Evolutionary conservation across 2,329 filamentous ascomycete genomes (phyloP).

Genomic region (Phialophora chinensis): DNA sequence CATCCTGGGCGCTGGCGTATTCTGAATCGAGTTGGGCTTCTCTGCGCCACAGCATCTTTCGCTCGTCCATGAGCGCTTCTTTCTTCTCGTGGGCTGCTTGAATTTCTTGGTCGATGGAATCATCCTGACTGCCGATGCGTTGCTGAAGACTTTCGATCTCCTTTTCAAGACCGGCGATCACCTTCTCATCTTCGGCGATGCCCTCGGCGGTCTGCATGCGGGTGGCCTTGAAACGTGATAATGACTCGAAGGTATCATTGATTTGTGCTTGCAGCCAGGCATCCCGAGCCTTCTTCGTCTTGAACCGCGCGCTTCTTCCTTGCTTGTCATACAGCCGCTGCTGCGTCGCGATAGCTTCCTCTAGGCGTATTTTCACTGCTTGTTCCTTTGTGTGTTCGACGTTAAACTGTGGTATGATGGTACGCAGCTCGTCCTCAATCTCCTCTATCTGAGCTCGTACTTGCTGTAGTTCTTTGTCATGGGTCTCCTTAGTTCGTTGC

Average conservation of each 20-base stretch:
- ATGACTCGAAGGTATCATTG: constrained; percentile 74
- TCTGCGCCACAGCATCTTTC: constrained; percentile 85
- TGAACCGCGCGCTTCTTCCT: constrained; percentile 83
- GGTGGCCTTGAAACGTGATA: constrained; percentile 82
- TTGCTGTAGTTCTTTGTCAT: constrained; percentile 72
- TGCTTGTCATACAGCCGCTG: constrained; percentile 90
- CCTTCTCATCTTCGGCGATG: constrained; percentile 70
- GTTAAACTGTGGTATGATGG: constrained; percentile 78
- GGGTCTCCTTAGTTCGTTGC: constrained; percentile 72
- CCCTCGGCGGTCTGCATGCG: constrained; percentile 84
- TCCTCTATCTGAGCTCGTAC: constrained; percentile 75
- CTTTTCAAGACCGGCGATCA: constrained; percentile 73
- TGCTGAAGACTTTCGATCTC: constrained; percentile 74
- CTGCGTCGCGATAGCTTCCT: constrained; percentile 74
- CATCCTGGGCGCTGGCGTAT: constrained; percentile 74
- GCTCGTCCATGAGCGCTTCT: constrained; percentile 81
- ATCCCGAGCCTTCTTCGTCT: constrained; percentile 86
- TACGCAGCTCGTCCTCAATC: constrained; percentile 74
- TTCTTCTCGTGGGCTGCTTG: constrained; percentile 77
- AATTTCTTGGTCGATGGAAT: constrained; percentile 73
- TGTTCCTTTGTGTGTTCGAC: constrained; percentile 75
- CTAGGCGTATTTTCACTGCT: constrained; percentile 72
- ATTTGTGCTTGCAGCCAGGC: constrained; percentile 81
- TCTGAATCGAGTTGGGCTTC: constrained; percentile 84
- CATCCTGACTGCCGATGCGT: constrained; percentile 74